phyloP scores from a whole-genome alignment of 148 eudicot species.

The Rhododendron henanense region DNA sequence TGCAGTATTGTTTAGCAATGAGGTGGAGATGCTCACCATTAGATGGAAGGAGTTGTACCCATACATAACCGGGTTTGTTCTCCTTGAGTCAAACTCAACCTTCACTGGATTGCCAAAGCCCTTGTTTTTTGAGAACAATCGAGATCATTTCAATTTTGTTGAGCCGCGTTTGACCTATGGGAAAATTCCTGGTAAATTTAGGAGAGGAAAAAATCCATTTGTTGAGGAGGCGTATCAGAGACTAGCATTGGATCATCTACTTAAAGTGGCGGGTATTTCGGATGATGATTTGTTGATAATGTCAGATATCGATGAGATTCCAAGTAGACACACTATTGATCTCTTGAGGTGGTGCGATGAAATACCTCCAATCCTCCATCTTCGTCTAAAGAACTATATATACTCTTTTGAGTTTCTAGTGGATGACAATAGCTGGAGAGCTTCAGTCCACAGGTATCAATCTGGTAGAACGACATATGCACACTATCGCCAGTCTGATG shows the following conservation, averaged over 20 bases:
- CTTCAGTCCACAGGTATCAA: conserved; percentile 63
- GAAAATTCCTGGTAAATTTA: conserved; percentile 52
- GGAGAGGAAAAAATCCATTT: conserved; percentile 64
- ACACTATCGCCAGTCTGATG: conserved; percentile 66
- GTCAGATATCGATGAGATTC: conserved; percentile 87
- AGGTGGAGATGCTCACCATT: conserved; percentile 55
- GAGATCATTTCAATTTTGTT: conserved; percentile 52
- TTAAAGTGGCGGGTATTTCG: conserved; percentile 59
- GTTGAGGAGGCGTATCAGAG: conserved; percentile 81
- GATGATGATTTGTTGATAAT: conserved; percentile 73
- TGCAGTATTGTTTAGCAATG: conserved; percentile 75
- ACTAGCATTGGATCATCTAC: conserved; percentile 65
- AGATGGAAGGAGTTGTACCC: conserved; percentile 86
- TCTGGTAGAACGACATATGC: conserved; percentile 66
- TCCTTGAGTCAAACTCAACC: conserved; percentile 79
- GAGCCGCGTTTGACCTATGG: conserved; percentile 75
- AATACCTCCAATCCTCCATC: conserved; percentile 59
- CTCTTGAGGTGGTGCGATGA: conserved; percentile 83
- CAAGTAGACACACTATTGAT: conserved; percentile 73
- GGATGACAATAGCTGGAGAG: conserved; percentile 76
- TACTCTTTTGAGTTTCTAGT: conserved; percentile 71
- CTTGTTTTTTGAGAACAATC: conserved; percentile 34
- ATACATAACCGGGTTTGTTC: conserved; percentile 58
- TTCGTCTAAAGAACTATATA: conserved; percentile 61
- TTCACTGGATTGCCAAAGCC: conserved; percentile 75